Conservation (phyloP, 2,329 filamentous ascomycete genomes). For the Fusarium miscanthi region DNA sequence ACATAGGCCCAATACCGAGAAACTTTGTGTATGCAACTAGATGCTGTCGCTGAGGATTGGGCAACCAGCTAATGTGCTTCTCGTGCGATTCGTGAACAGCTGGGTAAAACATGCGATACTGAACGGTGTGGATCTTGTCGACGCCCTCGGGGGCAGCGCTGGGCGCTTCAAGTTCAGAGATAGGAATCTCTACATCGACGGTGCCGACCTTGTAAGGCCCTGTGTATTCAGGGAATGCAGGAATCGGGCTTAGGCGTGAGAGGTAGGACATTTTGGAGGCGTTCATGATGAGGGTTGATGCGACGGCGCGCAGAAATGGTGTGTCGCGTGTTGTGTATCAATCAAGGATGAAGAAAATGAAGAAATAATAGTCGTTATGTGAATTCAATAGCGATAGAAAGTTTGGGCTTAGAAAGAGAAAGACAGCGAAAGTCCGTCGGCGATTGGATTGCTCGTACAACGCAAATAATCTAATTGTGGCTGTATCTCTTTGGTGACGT, state of each 20-base stretch:
- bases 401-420: neutral
- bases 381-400: neutral
- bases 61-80: constrained; percentile 79
- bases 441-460: constrained; percentile 3
- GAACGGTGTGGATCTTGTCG: constrained; percentile 74
- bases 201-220: constrained; percentile 77
- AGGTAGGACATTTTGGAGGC: constrained; percentile 58
- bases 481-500: constrained; percentile 36
- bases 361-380: neutral
- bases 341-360: neutral
- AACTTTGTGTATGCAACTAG: constrained; percentile 82
- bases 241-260: constrained; percentile 73
- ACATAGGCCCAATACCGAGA: constrained; percentile 70
- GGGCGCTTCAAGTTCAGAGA: constrained; percentile 67
- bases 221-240: constrained; percentile 78
- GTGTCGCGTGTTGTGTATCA: neutral
- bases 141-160: constrained; percentile 65
- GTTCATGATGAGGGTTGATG: constrained; percentile 28
- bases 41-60: constrained; percentile 78
- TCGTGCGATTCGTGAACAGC: constrained; percentile 64
- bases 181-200: constrained; percentile 82
- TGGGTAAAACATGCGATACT: constrained; percentile 87
- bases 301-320: neutral
- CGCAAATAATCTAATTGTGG: neutral
- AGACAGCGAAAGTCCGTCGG: neutral